phyloP scores from a whole-genome alignment of 257 asterid species.

The Haberlea rhodopensis region DNA sequence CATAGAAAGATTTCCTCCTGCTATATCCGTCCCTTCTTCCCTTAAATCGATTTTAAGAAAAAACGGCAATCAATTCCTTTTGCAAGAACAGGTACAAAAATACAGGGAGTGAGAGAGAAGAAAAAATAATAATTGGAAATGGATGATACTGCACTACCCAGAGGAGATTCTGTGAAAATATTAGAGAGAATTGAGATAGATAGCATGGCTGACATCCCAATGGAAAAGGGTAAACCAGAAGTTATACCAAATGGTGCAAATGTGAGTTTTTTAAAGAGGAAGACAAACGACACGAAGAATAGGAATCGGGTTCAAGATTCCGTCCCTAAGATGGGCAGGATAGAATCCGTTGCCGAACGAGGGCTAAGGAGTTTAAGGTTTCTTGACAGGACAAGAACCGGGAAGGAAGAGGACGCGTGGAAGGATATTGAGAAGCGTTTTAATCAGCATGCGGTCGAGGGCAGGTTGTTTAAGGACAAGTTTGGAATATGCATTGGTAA shows the following conservation, averaged over 20 bases:
- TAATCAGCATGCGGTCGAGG: conserved; percentile 37
- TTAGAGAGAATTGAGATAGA: conserved; percentile 54
- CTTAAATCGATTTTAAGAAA: conserved; percentile 12
- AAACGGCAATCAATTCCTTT: background rate
- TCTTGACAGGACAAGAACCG: conserved; percentile 68
- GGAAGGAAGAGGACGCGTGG: conserved; percentile 88
- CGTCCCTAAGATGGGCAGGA: conserved; percentile 42
- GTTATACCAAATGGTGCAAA: background rate
- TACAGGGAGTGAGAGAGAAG: background rate
- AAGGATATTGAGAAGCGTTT: conserved; percentile 61
- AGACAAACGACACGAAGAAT: conserved; percentile 26
- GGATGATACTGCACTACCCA: conserved; percentile 4
- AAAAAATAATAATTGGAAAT: conserved; percentile 2
- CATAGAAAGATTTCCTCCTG: conserved; percentile 3
- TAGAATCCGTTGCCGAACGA: conserved; percentile 53
- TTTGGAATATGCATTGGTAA: conserved; percentile 89
- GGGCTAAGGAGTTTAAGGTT: conserved; percentile 75
- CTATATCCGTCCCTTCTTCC: conserved; percentile 1
- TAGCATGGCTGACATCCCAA: conserved; percentile 37
- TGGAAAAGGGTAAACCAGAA: conserved; percentile 23
- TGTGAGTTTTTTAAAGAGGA: conserved; percentile 8
- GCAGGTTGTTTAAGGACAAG: conserved; percentile 64
- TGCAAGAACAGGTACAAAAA: background rate
- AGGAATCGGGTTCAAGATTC: conserved; percentile 25
- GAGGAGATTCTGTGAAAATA: conserved; percentile 40